phyloP scores from a whole-genome alignment of 2,329 filamentous ascomycete species.

The Zasmidium cellare region DNA sequence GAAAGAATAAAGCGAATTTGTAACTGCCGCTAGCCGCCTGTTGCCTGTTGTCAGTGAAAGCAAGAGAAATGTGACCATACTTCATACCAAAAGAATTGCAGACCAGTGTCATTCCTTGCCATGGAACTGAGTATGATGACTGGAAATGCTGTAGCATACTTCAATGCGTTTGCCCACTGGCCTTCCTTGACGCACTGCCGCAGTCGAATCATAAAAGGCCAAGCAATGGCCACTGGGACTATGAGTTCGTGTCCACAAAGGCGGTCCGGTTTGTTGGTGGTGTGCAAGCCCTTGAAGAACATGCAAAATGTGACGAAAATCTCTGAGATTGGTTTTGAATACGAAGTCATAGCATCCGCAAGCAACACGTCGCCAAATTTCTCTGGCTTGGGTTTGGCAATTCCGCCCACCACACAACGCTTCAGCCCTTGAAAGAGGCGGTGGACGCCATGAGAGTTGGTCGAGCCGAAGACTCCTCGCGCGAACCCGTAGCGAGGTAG shows the following conservation, averaged over 20 bases:
- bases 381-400: conserved; percentile 82
- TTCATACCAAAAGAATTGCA: conserved; percentile 22
- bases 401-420: conserved; percentile 78
- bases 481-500: conserved; percentile 50
- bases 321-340: conserved; percentile 88
- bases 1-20: conserved; percentile 94
- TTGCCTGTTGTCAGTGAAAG: not conserved
- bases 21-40: conserved; percentile 40
- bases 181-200: conserved; percentile 93
- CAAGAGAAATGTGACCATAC: not conserved
- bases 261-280: conserved; percentile 78
- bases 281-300: conserved; percentile 69
- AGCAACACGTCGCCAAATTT: conserved; percentile 94
- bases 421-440: conserved; percentile 74
- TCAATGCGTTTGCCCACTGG: conserved; percentile 80
- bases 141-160: conserved; percentile 92
- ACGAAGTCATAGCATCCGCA: conserved; percentile 91
- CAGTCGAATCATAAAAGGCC: conserved; percentile 82
- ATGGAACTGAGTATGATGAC: conserved; percentile 68
- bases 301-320: conserved; percentile 88
- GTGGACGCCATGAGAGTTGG: conserved; percentile 60
- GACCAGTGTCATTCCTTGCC: conserved; percentile 18
- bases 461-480: conserved; percentile 15
- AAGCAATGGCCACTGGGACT: conserved; percentile 79
- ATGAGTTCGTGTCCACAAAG: conserved; percentile 75